Conservation (phyloP, 2,329 filamentous ascomycete species). For the Volutella citrinella region DNA sequence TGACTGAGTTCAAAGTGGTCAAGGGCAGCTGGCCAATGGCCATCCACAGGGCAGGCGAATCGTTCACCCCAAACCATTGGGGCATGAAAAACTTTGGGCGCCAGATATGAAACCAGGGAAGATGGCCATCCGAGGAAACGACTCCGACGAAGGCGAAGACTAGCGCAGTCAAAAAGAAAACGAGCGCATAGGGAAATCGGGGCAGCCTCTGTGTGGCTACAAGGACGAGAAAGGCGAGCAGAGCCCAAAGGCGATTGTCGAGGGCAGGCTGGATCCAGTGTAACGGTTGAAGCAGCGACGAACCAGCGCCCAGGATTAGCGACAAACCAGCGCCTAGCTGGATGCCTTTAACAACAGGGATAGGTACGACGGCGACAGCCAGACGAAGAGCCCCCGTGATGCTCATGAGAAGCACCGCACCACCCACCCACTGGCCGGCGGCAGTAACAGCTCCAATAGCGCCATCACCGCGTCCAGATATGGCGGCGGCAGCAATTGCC, state of each 20-base stretch:
- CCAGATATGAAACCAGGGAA: conserved; percentile 60
- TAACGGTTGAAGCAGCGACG: conserved; percentile 63
- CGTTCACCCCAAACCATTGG: conserved; percentile 25
- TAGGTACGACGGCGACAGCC: conserved; percentile 72
- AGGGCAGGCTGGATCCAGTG: conserved; percentile 65
- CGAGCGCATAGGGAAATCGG: conserved; percentile 73
- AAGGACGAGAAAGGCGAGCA: conserved; percentile 70
- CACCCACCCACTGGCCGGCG: conserved; percentile 71
- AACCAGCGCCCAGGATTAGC: conserved; percentile 74
- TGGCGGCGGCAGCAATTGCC: conserved; percentile 89
- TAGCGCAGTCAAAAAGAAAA: conserved; percentile 67
- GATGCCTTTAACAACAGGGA: conserved; percentile 90
- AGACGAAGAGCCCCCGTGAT: conserved; percentile 73
- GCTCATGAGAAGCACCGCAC: conserved; percentile 72
- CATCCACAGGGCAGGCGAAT: conserved; percentile 46
- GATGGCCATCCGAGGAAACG: conserved; percentile 23
- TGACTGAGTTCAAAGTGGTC: conserved; percentile 87
- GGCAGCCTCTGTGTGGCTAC: conserved; percentile 64
- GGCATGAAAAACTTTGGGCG: conserved; percentile 46
- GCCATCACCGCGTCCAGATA: conserved; percentile 59
- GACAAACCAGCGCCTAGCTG: conserved; percentile 89
- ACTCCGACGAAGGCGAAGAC: conserved; percentile 54
- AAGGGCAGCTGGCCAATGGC: conserved; percentile 85
- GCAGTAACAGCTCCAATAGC: conserved; percentile 65
- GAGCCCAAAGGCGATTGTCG: conserved; percentile 76